phyloP scores from a whole-genome alignment of 305 asterid species.

The Fraxinus dipetala region DNA sequence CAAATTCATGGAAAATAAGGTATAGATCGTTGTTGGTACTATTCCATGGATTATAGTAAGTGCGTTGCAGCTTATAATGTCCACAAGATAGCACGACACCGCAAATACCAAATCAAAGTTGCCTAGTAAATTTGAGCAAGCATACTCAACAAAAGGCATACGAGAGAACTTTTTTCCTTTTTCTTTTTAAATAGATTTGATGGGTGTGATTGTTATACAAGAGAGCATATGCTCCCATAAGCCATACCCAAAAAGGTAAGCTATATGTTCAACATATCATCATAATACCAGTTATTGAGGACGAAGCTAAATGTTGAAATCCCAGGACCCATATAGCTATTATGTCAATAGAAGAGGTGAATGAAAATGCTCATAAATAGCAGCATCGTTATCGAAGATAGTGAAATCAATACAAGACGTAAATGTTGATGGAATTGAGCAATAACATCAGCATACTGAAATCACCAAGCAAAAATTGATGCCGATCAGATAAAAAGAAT shows the following conservation, averaged over 20 bases:
- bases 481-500: background rate
- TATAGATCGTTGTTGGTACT: background rate
- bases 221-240: background rate
- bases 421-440: background rate
- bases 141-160: background rate
- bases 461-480: background rate
- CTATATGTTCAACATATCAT: background rate
- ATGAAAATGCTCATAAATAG: background rate
- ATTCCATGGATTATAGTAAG: background rate
- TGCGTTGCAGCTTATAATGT: background rate
- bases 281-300: background rate
- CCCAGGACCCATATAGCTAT: background rate
- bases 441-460: background rate
- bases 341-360: background rate
- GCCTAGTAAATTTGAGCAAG: background rate
- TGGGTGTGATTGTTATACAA: background rate
- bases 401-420: background rate
- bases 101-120: background rate
- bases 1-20: background rate
- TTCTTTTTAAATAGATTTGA: background rate
- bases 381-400: background rate
- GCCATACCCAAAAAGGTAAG: background rate
- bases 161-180: background rate
- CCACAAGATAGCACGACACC: background rate
- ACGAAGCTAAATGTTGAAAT: background rate